Percentiles rank a stretch among this genome's conserved stretches.
Conservation (phyloP, 2,329 filamentous ascomycete genomes). For the Calonectria pauciramosa region DNA sequence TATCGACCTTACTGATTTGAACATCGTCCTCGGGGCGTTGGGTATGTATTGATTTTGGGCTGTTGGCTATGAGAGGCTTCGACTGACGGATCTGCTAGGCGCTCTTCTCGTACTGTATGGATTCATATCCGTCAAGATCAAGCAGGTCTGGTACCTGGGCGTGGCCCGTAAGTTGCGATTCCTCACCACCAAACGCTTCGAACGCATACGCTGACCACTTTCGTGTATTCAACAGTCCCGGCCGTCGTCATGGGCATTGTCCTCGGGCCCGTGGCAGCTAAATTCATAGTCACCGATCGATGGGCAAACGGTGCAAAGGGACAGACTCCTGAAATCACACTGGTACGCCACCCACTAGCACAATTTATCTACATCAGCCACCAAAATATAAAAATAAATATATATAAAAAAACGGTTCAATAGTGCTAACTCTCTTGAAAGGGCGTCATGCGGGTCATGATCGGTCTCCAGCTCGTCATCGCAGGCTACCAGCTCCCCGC, state of each 20-base stretch:
- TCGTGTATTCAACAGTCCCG: conserved; percentile 58
- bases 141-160: conserved; percentile 66
- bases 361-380: background rate
- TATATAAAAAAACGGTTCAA: too few species aligned
- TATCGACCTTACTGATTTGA: conserved; percentile 18
- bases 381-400: background rate
- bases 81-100: conserved; percentile 46
- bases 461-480: conserved; percentile 74
- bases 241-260: conserved; percentile 67
- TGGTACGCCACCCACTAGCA: conserved; percentile 46
- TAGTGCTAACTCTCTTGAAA: conserved; percentile 24
- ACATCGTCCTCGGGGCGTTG: conserved; percentile 25
- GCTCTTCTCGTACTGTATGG: conserved; percentile 64
- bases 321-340: conserved; percentile 54
- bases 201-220: background rate
- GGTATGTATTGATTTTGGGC: background rate
- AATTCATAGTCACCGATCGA: conserved; percentile 60
- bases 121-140: conserved; percentile 65
- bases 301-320: conserved; percentile 44
- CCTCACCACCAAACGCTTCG: background rate
- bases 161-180: conserved; percentile 61
- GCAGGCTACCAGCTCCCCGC: conserved; percentile 73
- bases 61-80: background rate
- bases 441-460: conserved; percentile 70
- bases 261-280: conserved; percentile 68